Conservation (phyloP, 345 rosid genomes). For the Hibiscus tridactylites region DNA sequence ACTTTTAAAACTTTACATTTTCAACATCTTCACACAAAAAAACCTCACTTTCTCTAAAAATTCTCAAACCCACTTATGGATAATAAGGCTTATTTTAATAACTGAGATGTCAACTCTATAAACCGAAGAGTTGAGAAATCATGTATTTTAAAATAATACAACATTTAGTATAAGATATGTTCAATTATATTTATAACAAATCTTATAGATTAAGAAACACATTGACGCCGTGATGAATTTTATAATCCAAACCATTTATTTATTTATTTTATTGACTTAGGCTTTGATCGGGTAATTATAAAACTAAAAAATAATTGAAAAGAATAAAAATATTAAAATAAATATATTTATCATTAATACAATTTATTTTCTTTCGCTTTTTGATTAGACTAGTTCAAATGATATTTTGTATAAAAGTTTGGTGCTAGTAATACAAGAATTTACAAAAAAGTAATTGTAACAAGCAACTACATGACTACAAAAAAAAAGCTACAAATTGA, state of each 20-base stretch:
- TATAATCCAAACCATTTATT: slow-evolving; percentile 16
- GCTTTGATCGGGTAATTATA: background rate
- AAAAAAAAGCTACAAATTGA: too few relatives aligned
- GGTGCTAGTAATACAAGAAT: too few relatives aligned
- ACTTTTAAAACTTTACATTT: too few relatives aligned
- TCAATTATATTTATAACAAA: background rate
- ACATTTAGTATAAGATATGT: background rate
- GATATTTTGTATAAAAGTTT: too few relatives aligned
- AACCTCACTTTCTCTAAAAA: too few relatives aligned
- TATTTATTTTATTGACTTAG: slow-evolving; percentile 4
- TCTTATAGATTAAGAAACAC: slow-evolving; percentile 22
- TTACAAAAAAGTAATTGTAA: too few relatives aligned
- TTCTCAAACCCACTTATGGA: too few relatives aligned
- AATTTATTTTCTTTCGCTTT: too few relatives aligned
- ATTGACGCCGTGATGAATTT: slow-evolving; percentile 25
- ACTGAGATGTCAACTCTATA: background rate
- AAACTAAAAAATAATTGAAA: background rate
- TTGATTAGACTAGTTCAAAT: too few relatives aligned
- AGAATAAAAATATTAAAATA: background rate
- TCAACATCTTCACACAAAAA: too few relatives aligned
- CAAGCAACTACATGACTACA: too few relatives aligned
- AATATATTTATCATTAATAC: background rate
- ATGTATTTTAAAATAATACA: background rate
- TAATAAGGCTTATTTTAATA: background rate
- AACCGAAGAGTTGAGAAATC: background rate